Percentiles rank a stretch among this genome's conserved stretches.
These are phyloP conservation scores for Diutina siamensis DNA, from an alignment of 1,139 yeast species.

Conservation along the genomic window DNA sequence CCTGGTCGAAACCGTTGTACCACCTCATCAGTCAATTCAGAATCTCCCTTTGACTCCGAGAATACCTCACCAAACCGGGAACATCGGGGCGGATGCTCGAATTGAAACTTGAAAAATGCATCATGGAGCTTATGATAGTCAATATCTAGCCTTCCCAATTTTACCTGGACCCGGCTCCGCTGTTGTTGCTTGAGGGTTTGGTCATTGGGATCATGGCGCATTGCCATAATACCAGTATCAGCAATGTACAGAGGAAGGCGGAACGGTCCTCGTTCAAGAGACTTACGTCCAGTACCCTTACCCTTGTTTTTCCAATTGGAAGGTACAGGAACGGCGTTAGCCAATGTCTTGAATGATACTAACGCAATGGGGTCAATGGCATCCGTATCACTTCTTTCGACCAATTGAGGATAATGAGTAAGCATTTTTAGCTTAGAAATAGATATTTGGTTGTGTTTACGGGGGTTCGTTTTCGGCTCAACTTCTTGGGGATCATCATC, in stretches of 20 bases:
- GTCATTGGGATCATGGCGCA: conserved; percentile 54
- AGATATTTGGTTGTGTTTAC: conserved; percentile 22
- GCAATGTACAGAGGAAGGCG: conserved; percentile 66
- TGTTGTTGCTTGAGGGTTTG: conserved; percentile 60
- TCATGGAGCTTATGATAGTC: conserved; percentile 76
- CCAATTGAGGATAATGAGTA: conserved; percentile 53
- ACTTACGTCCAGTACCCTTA: conserved; percentile 62
- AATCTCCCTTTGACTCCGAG: conserved; percentile 62
- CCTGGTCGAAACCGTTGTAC: conserved; percentile 52
- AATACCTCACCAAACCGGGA: conserved; percentile 66
- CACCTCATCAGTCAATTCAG: conserved; percentile 31
- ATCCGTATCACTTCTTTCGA: conserved; percentile 84
- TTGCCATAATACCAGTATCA: conserved; percentile 80
- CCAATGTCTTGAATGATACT: conserved; percentile 51
- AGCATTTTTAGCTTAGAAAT: conserved; percentile 41
- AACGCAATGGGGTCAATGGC: conserved; percentile 67
- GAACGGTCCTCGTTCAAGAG: conserved; percentile 64
- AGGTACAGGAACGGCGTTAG: conserved; percentile 71
- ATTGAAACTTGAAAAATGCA: conserved; percentile 76
- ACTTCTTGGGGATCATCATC: conserved; percentile 9
- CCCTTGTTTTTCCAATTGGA: conserved; percentile 73
- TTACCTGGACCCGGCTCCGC: conserved; percentile 82
- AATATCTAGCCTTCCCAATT: conserved; percentile 75
- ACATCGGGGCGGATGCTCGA: conserved; percentile 48
- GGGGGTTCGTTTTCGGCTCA: conserved; percentile 32